Conservation (phyloP, 495 filamentous ascomycete genomes). For the Lophiostoma macrostomum region DNA sequence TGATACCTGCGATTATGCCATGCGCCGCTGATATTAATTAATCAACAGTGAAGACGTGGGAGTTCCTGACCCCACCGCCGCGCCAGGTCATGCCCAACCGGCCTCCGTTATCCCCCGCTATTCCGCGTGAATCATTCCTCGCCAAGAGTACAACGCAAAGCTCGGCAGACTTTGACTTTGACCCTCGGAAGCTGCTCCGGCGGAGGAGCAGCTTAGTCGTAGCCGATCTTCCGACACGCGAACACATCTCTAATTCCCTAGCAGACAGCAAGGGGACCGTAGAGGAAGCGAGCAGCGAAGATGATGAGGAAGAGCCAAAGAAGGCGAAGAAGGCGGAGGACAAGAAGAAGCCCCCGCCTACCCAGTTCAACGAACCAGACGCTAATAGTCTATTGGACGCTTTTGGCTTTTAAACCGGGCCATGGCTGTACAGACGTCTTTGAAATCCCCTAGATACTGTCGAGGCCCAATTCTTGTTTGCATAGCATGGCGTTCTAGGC, state of each 20-base stretch:
- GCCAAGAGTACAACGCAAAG: conserved; percentile 10
- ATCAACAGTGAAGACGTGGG: conserved; percentile 35
- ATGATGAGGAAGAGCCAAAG: conserved; percentile 25
- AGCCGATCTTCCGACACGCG: conserved; percentile 63
- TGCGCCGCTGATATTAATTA: no score
- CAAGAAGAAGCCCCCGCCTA: conserved; percentile 62
- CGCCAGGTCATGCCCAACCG: conserved; percentile 43
- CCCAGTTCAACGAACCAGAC: conserved; percentile 87
- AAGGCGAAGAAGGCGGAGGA: conserved; percentile 36
- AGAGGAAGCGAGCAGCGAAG: conserved; percentile 30
- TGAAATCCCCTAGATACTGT: no score
- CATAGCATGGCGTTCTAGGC: no score
- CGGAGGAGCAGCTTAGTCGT: conserved; percentile 76
- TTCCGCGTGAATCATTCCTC: conserved; percentile 19
- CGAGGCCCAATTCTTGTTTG: no score
- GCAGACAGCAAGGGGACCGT: conserved; percentile 9
- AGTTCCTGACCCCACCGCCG: conserved; percentile 51
- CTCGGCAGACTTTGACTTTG: conserved; percentile 40
- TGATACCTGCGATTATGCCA: no score
- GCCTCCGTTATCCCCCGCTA: conserved; percentile 33
- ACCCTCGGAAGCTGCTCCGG: conserved; percentile 66
- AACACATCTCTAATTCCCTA: conserved; percentile 8
- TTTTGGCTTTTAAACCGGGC: conserved; percentile 41
- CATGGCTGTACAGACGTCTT: no score
- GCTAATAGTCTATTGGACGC: conserved; percentile 56